phyloP scores from a whole-genome alignment of 2,329 filamentous ascomycete genomes.

The Fusarium globosum region DNA sequence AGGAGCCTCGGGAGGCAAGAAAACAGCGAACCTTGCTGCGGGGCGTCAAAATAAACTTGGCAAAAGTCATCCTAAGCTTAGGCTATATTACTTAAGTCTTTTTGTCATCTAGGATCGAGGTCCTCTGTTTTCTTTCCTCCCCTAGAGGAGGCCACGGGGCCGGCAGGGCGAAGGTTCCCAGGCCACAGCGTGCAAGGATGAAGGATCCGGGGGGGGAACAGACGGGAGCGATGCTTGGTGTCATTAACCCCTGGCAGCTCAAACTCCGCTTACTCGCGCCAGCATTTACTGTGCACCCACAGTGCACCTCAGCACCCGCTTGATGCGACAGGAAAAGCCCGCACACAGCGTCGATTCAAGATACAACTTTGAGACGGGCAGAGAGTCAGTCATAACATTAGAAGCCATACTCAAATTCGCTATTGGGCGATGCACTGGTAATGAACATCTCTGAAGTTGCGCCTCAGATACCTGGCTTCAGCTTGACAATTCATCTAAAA shows the following conservation, averaged over 20 bases:
- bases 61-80: too few species aligned
- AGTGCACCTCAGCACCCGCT: constrained; percentile 27
- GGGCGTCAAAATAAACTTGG: too few species aligned
- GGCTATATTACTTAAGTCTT: too few species aligned
- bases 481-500: not conserved
- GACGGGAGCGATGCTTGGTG: constrained; percentile 44
- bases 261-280: constrained; percentile 41
- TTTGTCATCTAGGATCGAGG: too few species aligned
- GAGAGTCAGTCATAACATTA: constrained; percentile 16
- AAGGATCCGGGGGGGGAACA: constrained; percentile 28
- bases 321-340: constrained; percentile 33
- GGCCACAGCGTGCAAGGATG: constrained; percentile 35
- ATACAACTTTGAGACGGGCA: constrained; percentile 20
- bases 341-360: constrained; percentile 24
- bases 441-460: not conserved
- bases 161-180: constrained; percentile 20
- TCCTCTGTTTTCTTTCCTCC: too few species aligned
- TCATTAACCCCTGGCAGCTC: constrained; percentile 35
- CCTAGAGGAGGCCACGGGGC: constrained; percentile 25
- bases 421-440: not conserved
- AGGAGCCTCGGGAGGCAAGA: not conserved
- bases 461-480: not conserved
- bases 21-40: too few species aligned
- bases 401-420: not conserved
- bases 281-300: constrained; percentile 37